These are phyloP conservation scores for Fibroporia radiculosa DNA, from an alignment of 768 basidiomycete species.

Conservation along the genomic window DNA sequence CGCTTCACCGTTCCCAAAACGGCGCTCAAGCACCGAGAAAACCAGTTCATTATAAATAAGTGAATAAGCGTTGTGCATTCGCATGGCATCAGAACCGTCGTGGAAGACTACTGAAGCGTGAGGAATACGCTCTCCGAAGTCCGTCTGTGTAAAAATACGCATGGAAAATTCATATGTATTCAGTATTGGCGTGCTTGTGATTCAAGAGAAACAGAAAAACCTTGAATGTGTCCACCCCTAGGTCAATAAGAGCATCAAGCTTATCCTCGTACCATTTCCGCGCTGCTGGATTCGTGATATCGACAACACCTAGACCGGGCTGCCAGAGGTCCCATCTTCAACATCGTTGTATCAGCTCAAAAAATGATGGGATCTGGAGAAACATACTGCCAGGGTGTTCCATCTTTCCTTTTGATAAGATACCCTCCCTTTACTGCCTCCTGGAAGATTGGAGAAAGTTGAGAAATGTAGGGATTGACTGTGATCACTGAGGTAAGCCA, in stretches of 20 bases:
- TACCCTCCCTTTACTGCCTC: conserved; percentile 62
- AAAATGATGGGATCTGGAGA: neutral
- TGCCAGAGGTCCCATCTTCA: conserved; percentile 56
- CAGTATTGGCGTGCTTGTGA: neutral
- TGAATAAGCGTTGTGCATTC: conserved; percentile 68
- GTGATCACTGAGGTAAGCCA: conserved; percentile 3
- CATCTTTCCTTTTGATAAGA: conserved; percentile 62
- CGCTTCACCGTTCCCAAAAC: conserved; percentile 57
- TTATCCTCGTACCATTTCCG: conserved; percentile 39
- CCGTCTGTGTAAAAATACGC: conserved; percentile 45
- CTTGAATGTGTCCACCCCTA: conserved; percentile 47
- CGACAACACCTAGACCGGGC: conserved; percentile 54
- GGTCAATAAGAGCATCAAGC: conserved; percentile 34
- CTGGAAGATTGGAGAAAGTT: conserved; percentile 59
- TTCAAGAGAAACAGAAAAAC: conserved; percentile 19
- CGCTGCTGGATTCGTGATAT: conserved; percentile 52
- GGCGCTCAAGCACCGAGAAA: conserved; percentile 48
- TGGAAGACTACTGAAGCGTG: conserved; percentile 55
- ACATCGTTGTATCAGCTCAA: neutral
- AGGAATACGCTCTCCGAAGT: conserved; percentile 74
- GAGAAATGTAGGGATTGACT: conserved; percentile 75
- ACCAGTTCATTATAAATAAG: conserved; percentile 66
- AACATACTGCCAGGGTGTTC: conserved; percentile 57
- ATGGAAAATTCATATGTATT: no score
- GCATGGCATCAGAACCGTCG: conserved; percentile 60